Evolutionary conservation across 2,329 filamentous ascomycete species (phyloP), one percentile per base, ranked within the genome.

Genomic region (Trichoderma afroharzianum): DNA sequence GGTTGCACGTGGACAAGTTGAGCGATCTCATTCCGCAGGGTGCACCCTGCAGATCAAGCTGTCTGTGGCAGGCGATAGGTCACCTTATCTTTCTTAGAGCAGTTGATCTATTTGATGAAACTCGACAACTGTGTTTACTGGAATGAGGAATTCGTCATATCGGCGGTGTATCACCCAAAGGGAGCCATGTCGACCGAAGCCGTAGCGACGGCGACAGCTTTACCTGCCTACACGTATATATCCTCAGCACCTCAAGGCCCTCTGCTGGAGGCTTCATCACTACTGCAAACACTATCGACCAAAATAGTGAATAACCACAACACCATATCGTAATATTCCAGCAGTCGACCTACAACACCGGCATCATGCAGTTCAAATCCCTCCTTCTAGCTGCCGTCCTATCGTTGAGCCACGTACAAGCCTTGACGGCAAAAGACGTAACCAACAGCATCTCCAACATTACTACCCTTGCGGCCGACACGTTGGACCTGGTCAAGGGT

Each of bases 351-450:
- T 47, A 50, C 3, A 32, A 7, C 26, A 9, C 9, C 5, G 21
- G 11, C 36, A 69, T 62, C 67, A 69, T 69, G 67, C 67, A 69
- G n/a, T 62, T 69, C 28, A 62, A 53, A 28, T 21, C 18, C 6
- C 26, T 69, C 39, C 4, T 69, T 3, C 11, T 69, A 32, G 9
- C 43, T 15, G 30, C 21, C 28, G 4, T 24, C 5, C 30, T 63
- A 3, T 53, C 39, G 0, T n/a, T 55, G 6, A 9, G 1, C 21
- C 66, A 61, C 33, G 66, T 36, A 7, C 66, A 68, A 18, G 55
- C 66, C n/a, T 36, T 61, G 24, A 59, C 53, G 6, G 28, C 66
- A 18, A 43, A 47, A 14, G 66, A 59, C 26, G 28, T 68, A 6
- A n/a, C 59, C 18, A 30, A 43, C 33, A n/a, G 21, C 28, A 12